Base-by-base conservation (phyloP, 2,329 filamentous ascomycete species). In the Neoarthrinium moseri region DNA sequence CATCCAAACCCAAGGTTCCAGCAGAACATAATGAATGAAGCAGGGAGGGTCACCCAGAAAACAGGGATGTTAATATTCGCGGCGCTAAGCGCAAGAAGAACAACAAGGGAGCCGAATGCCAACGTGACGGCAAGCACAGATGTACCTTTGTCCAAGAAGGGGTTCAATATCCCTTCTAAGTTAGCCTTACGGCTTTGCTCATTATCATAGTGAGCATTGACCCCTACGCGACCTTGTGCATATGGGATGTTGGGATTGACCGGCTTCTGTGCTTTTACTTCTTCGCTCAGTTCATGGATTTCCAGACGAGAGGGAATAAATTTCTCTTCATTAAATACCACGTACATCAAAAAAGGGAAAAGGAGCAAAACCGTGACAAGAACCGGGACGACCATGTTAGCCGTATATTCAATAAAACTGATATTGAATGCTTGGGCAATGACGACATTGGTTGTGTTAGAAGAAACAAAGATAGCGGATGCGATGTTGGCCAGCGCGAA, bases 351-450 rank as follows among this genome's bases (percentile, higher is more conserved):
- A 52, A 87, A 85, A 0, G 86, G 86, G 41, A 87, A 89, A 3
- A 89, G 64, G 0, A 87, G 65, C 13, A 89, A 71, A 3, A 77
- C 84, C 0, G 86, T 89, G n/a, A 78, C 68, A 17, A 87, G 66
- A 1, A 87, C 83, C 0, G 86, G 86, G 0, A 89, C 83, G 15
- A 89, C 83, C 76, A 89, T 86, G 58, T 89, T 87, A n/a, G 83
- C 85, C 0, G 85, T 89, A 57, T 89, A 89, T 32, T 79, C 72
- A 57, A 89, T 80, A 61, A 89, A 89, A 40, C 77, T 84, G 67
- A 89, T 84, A 3, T 78, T 57, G 57, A 89, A 89, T 2, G 86
- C 86, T 4, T 85, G 85, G 0, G 86, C 84, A 0, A 89, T 74
- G 0, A 89, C 86, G 6, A 89, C 74, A 45, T 90, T 90, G 3